A percentile compares a stretch with the other conserved stretches of the same genome.
phyloP scores from a whole-genome alignment of 345 rosid genomes.

The Geranium rotundifolium region DNA sequence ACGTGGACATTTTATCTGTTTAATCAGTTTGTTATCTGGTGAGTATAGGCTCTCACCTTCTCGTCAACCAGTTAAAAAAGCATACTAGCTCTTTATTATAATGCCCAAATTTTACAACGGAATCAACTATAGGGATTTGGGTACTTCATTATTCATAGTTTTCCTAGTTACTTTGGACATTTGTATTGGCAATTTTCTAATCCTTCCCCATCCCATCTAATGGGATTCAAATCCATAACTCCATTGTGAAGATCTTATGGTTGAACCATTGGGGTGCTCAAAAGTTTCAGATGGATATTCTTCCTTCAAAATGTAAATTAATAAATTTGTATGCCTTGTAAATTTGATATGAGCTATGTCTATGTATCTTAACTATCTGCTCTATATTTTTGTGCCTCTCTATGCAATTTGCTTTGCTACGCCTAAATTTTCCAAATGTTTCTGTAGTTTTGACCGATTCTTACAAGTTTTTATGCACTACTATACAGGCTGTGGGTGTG shows the following conservation, averaged over 20 bases:
- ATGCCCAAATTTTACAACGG: background rate
- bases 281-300: no score
- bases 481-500: slow-evolving; percentile 77
- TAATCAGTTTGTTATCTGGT: background rate
- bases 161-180: background rate
- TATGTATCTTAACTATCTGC: background rate
- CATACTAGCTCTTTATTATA: background rate
- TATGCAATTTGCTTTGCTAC: background rate
- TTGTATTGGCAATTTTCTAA: no score
- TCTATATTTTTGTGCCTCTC: background rate
- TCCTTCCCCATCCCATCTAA: no score
- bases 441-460: background rate
- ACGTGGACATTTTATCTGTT: no score
- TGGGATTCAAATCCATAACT: no score
- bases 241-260: no score
- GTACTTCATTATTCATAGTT: background rate
- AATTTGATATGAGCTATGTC: background rate
- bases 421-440: background rate
- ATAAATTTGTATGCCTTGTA: no score
- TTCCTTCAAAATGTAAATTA: no score
- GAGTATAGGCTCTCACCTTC: background rate
- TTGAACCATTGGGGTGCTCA: no score
- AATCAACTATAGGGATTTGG: background rate
- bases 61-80: background rate
- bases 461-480: slow-evolving; percentile 7